Conservation (phyloP, 306 rosid species). For the Comarum palustre region DNA sequence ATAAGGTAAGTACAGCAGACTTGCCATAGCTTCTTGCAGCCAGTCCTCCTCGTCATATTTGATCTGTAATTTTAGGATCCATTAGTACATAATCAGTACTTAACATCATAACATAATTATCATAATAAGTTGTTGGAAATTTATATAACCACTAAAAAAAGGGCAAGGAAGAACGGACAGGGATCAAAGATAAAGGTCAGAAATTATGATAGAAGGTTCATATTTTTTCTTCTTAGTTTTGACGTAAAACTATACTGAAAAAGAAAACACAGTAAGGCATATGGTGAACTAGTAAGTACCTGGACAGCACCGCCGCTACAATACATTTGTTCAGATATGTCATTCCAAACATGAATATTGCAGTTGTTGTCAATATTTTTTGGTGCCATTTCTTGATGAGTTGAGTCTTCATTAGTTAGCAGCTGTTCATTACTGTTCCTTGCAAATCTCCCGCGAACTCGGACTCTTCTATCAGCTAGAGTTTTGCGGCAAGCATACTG, state of each 20-base stretch:
- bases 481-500: constrained; percentile 98
- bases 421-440: constrained; percentile 58
- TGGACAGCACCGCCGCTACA: constrained; percentile 42
- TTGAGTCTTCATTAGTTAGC: constrained; percentile 26
- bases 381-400: constrained; percentile 26
- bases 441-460: constrained; percentile 97
- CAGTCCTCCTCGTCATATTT: constrained; percentile 73
- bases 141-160: background rate
- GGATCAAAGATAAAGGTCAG: background rate
- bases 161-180: background rate
- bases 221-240: background rate
- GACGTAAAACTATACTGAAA: background rate
- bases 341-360: constrained; percentile 16
- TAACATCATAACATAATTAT: background rate
- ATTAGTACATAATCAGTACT: background rate
- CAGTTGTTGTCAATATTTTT: constrained; percentile 30
- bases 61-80: constrained; percentile 35
- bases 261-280: background rate
- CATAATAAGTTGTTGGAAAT: background rate
- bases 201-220: background rate
- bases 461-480: constrained; percentile 81
- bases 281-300: constrained; percentile 27
- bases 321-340: constrained; percentile 23
- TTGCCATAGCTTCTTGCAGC: constrained; percentile 84
- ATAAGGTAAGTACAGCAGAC: constrained; percentile 55